Percentiles rank a stretch among this genome's conserved stretches.
phyloP scores from a whole-genome alignment of 495 filamentous ascomycete species.

The Physcia stellaris region DNA sequence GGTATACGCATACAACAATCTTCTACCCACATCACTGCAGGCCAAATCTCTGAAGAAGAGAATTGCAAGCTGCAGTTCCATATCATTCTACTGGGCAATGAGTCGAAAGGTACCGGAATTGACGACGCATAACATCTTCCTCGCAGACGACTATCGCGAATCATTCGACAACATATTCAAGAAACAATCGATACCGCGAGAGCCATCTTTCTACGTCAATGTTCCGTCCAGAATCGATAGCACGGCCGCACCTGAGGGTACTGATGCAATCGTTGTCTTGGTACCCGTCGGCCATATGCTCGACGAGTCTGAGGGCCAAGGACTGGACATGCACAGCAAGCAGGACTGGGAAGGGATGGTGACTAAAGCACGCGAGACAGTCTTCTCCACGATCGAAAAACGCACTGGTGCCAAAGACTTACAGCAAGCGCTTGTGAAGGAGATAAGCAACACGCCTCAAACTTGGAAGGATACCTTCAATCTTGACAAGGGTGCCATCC shows the following conservation, averaged over 20 bases:
- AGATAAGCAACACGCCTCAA: slow-evolving; percentile 45
- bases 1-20: slow-evolving; percentile 54
- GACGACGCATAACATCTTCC: slow-evolving; percentile 59
- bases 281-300: slow-evolving; percentile 53
- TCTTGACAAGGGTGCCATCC: slow-evolving; percentile 54
- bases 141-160: slow-evolving; percentile 52
- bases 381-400: slow-evolving; percentile 38
- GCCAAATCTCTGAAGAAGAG: slow-evolving; percentile 32
- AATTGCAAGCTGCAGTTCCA: slow-evolving; percentile 48
- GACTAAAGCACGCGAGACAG: slow-evolving; percentile 32
- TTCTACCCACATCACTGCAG: slow-evolving; percentile 37
- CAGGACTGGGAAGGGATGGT: slow-evolving; percentile 46
- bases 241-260: slow-evolving; percentile 45
- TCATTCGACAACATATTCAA: slow-evolving; percentile 62
- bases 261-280: slow-evolving; percentile 48
- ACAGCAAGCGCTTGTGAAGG: slow-evolving; percentile 33
- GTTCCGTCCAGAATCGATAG: slow-evolving; percentile 53
- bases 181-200: slow-evolving; percentile 41
- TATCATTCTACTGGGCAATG: slow-evolving; percentile 64
- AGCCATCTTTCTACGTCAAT: slow-evolving; percentile 63
- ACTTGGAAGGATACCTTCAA: slow-evolving; percentile 53
- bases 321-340: slow-evolving; percentile 18
- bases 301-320: slow-evolving; percentile 18
- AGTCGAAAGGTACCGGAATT: slow-evolving; percentile 40
- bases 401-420: slow-evolving; percentile 38